Evolutionary conservation across 345 rosid genomes (phyloP), one percentile per base, ranked within the genome.

Genomic region (Aegle marmelos): DNA sequence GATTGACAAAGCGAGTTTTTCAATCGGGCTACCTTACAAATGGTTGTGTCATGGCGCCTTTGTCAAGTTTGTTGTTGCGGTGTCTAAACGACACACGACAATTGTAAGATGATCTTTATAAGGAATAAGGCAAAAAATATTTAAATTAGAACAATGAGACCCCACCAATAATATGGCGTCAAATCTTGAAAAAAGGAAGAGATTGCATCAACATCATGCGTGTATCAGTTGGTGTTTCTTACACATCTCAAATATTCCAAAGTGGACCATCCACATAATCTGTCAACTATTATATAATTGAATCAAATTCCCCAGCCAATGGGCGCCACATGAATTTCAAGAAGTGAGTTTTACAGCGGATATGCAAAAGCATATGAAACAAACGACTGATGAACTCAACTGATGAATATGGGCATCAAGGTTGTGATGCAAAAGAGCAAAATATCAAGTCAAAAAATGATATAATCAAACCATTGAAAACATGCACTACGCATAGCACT

Each of bases 181-280:
- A 57, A 72, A 78, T 85, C 84, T 71, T 68, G 73, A 76, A 71
- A n/a, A 7, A 17, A 33, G 58, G 53, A 74, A 8, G 37, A 64
- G 60, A 81, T 17, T 53, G 57, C 57, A 34, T 62, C 77, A 37
- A 57, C 79, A 53, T 34, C 41, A 48, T 64, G 33, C 65, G 50
- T 21, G 21, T 48, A 6, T 39, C 36, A 36, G 74, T 76, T 83
- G 80, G 75, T 68, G 82, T 81, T 79, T 63, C 89, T 86, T 83
- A 24, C 83, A 86, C 89, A 61, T 78, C 25, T 74, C 85, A 69
- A 48, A 70, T 82, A 79, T 78, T 79, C 85, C 59, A 11, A 54
- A 21, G 77, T 57, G 83, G 80, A 72, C 83, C 85, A 57, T 68
- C 83, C 85, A 57, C 71, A 50, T 28, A 68, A 24, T 78, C 22